Percentiles rank a stretch among this genome's conserved stretches.
These are phyloP conservation scores for Apophysomyces sp. DNA, from an alignment of 371 early-diverging fungal genomes.

Conservation along the genomic window DNA sequence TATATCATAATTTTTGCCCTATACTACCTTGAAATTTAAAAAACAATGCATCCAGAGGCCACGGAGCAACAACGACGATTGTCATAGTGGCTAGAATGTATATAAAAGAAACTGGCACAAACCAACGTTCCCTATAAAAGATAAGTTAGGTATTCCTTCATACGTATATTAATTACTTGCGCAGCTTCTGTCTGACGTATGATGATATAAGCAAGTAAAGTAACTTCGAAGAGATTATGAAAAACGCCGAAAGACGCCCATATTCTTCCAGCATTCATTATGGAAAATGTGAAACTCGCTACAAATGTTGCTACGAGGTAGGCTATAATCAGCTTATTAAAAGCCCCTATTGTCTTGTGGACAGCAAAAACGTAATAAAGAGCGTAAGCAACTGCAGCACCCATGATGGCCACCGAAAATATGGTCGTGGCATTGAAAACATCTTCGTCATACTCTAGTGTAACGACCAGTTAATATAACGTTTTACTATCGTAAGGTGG, in stretches of 20 bases:
- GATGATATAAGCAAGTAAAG: slow-evolving; percentile 23
- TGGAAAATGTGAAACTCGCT: slow-evolving; percentile 32
- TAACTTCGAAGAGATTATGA: slow-evolving; percentile 49
- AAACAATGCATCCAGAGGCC: slow-evolving; percentile 53
- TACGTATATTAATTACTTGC: neutral
- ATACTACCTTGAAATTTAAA: slow-evolving; percentile 49
- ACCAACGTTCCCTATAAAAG: slow-evolving; percentile 23
- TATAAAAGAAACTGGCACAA: slow-evolving; percentile 28
- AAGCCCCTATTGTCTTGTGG: slow-evolving; percentile 9
- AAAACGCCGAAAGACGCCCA: slow-evolving; percentile 51
- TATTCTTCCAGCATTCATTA: slow-evolving; percentile 49
- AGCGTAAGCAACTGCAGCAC: slow-evolving; percentile 9
- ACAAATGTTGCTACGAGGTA: slow-evolving; percentile 41
- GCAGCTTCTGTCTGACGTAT: slow-evolving; percentile 9
- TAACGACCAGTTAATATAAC: neutral
- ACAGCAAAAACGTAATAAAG: slow-evolving; percentile 8
- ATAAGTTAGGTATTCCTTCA: neutral
- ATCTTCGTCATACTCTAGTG: slow-evolving; percentile 19
- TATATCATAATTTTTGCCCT: neutral
- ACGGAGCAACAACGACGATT: slow-evolving; percentile 30
- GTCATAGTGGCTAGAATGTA: slow-evolving; percentile 31
- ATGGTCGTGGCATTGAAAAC: slow-evolving; percentile 20
- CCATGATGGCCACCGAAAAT: slow-evolving; percentile 18
- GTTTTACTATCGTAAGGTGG: neutral
- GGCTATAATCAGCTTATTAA: slow-evolving; percentile 31